A percentile compares a stretch with the other conserved stretches of the same genome.
Evolutionary conservation across 2,329 filamentous ascomycete genomes (phyloP).

Genomic region (Venturia aucupariae): DNA sequence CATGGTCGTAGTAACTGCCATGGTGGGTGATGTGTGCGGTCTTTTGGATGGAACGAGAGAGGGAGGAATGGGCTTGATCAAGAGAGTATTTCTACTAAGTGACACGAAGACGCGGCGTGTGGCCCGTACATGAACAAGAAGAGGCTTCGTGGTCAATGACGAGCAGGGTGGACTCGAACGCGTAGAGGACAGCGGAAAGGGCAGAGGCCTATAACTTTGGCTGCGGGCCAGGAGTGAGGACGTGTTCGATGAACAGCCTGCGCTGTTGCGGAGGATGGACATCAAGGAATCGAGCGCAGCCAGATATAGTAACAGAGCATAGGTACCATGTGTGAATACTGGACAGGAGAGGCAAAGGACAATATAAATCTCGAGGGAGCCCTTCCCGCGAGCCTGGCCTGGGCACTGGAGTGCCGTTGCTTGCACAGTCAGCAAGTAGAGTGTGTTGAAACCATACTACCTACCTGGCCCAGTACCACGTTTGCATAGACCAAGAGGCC

Average conservation of each 20-base stretch:
- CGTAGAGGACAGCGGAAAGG: background rate
- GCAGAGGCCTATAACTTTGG: background rate
- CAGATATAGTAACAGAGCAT: background rate
- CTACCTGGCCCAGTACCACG: too few species aligned
- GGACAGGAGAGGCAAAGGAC: background rate
- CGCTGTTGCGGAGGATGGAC: slow-evolving; percentile 4
- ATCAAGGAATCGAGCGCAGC: background rate
- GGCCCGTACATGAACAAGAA: background rate
- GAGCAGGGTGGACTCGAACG: background rate
- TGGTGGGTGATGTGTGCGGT: background rate
- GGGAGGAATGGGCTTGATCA: background rate
- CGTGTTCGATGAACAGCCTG: background rate
- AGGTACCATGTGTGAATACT: background rate
- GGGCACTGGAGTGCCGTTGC: too few species aligned
- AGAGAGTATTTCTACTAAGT: background rate
- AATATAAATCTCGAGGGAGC: slow-evolving; percentile 5
- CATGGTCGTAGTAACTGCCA: background rate
- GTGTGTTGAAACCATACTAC: too few species aligned
- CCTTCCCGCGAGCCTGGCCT: too few species aligned
- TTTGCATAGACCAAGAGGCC: background rate
- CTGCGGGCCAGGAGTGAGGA: background rate
- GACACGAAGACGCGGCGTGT: background rate
- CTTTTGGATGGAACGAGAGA: background rate
- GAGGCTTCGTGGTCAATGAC: background rate
- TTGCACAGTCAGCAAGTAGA: background rate